Percentiles rank a stretch among this genome's conserved stretches.
These are phyloP conservation scores for Sugiyamaella sp. DNA, from an alignment of 1,139 yeast species.

Conservation along the genomic window DNA sequence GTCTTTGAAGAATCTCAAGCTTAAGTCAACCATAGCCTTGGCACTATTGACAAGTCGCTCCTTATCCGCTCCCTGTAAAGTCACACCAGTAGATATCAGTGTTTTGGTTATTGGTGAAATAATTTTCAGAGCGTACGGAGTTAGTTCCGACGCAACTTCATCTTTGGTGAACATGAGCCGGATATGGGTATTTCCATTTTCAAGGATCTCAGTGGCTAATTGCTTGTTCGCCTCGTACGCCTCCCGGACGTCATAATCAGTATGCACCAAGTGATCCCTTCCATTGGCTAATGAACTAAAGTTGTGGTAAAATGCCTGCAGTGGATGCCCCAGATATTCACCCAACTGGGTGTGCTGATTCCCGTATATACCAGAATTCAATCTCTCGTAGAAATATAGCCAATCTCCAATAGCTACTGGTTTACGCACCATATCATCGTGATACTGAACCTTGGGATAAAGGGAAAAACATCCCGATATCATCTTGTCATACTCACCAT, in stretches of 20 bases:
- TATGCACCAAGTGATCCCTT: conserved; percentile 42
- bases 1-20: conserved; percentile 35
- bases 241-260: conserved; percentile 48
- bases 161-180: conserved; percentile 33
- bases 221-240: conserved; percentile 30
- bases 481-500: conserved; percentile 62
- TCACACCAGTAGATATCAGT: conserved; percentile 24
- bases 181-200: conserved; percentile 25
- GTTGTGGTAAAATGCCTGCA: conserved; percentile 63
- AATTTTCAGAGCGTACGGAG: conserved; percentile 39
- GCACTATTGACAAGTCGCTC: conserved; percentile 34
- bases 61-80: conserved; percentile 30
- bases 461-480: conserved; percentile 69
- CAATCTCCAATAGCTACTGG: conserved; percentile 75
- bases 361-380: conserved; percentile 50
- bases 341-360: conserved; percentile 52
- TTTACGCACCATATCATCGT: conserved; percentile 67
- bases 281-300: conserved; percentile 61
- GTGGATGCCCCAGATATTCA: conserved; percentile 59
- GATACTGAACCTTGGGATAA: conserved; percentile 58
- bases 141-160: conserved; percentile 36
- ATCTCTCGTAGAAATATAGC: conserved; percentile 67
- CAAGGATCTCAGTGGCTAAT: conserved; percentile 34
- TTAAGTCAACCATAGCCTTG: conserved; percentile 34
- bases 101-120: conserved; percentile 36